Conservation (phyloP, 1,284 basidiomycete genomes). For the Malassezia psittaci region DNA sequence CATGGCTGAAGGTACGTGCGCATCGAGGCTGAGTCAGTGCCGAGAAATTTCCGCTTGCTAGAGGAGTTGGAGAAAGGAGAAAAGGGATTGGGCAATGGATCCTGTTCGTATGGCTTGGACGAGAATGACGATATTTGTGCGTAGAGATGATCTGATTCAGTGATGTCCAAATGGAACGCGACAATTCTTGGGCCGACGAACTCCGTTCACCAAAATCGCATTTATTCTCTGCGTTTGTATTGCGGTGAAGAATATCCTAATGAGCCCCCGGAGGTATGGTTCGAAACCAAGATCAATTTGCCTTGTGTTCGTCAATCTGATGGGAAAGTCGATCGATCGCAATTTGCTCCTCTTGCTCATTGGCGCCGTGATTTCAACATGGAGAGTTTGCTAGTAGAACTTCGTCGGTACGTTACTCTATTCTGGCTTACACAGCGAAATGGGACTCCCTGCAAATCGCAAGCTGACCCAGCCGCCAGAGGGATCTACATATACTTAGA, state of each 20-base stretch:
- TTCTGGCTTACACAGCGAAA: conserved; percentile 59
- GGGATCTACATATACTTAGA: conserved; percentile 51
- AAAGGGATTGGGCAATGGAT: conserved; percentile 96
- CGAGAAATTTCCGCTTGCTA: conserved; percentile 79
- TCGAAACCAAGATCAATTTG: conserved; percentile 84
- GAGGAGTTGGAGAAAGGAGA: conserved; percentile 98
- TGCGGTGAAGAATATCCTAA: conserved; percentile 79
- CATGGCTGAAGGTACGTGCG: conserved; percentile 11
- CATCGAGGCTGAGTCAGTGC: conserved; percentile 56
- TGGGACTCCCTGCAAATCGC: conserved; percentile 79
- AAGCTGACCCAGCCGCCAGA: conserved; percentile 92
- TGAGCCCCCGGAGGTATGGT: conserved; percentile 64
- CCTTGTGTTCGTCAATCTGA: conserved; percentile 72
- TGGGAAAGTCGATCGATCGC: conserved; percentile 52
- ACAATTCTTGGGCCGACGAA: conserved; percentile 97
- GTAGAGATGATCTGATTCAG: conserved; percentile 19
- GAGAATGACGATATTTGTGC: conserved; percentile 42
- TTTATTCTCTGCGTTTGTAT: conserved; percentile 85
- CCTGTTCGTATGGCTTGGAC: conserved; percentile 72
- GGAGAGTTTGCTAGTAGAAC: conserved; percentile 41
- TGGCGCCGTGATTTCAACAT: conserved; percentile 44
- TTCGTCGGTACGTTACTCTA: conserved; percentile 34
- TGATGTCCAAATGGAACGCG: conserved; percentile 94
- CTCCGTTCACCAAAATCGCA: conserved; percentile 87
- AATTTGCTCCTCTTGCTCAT: conserved; percentile 33